Base-by-base conservation (phyloP, 78 protist species). In the Dictyostelium firmibasis region DNA sequence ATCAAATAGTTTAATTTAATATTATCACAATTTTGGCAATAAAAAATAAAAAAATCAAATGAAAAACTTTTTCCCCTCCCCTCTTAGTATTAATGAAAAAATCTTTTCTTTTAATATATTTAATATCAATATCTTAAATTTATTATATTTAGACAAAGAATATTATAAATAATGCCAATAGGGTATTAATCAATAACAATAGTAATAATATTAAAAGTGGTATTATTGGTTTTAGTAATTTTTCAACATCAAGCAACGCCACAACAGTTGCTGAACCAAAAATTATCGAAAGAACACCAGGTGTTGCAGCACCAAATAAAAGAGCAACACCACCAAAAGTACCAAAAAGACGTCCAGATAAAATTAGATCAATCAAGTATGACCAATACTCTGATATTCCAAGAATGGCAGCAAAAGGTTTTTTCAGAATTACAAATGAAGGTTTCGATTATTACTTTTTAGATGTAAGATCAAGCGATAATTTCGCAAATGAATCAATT, bases 341-440 rank as follows among this genome's bases (percentile, higher is more conserved):
- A 38, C 86, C 86, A 82, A 82, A 82, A 60, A 69, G 94, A 62
- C 86, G 94, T 70, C 94, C 94, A 89, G 85, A 64, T 84, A 89
- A 89, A 67, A 57, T 79, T 43, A 78, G 84, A 70, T 81, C 94
- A 64, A 36, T 84, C 27, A 23, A 81, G n/a, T 89, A 79, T 84
- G 69, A 57, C 81, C 87, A 89, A 69, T 89, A 89, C 38, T 76
- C 62, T 18, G 36, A 29, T 13, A 89, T 89, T 43, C 94, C 94
- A 81, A 83, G 94, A 79, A 9, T 89, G 4, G 87, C 86, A 50
- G 64, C 87, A 41, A 84, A 38, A 33, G 94, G 94, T 89, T 27
- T 89, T 31, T 72, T 43, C 25, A 69, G 94, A 62, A 44, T 89
- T 20, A 75, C 94, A 62, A 47, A 13, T 31, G 27, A 67, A n/a